Conservation (phyloP, 2,329 filamentous ascomycete genomes). For the Colletotrichum filicis region DNA sequence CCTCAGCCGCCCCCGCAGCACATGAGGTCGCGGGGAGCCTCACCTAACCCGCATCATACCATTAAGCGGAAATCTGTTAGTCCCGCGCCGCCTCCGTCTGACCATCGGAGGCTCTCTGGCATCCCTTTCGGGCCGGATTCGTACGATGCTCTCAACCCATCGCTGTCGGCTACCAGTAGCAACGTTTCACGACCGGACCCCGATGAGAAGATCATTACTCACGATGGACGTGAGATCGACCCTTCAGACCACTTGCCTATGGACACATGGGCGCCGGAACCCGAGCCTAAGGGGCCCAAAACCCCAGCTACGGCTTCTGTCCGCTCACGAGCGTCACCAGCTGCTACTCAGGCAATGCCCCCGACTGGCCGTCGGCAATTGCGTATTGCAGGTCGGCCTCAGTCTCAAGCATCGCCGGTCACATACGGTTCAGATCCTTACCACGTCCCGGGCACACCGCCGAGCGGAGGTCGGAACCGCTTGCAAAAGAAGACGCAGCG, state of each 20-base stretch:
- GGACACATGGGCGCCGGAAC: constrained; percentile 82
- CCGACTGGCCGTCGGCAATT: constrained; percentile 62
- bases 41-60: constrained; percentile 60
- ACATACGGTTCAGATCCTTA: constrained; percentile 44
- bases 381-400: constrained; percentile 61
- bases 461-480: constrained; percentile 62
- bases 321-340: constrained; percentile 55
- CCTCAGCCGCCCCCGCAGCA: constrained; percentile 44
- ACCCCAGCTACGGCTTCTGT: constrained; percentile 40
- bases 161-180: constrained; percentile 43
- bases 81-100: constrained; percentile 67
- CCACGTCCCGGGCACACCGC: constrained; percentile 44
- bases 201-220: constrained; percentile 77
- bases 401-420: constrained; percentile 53
- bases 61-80: constrained; percentile 80
- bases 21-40: constrained; percentile 54
- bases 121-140: constrained; percentile 81
- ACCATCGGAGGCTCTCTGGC: constrained; percentile 64
- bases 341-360: constrained; percentile 64
- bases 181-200: constrained; percentile 50
- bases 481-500: constrained; percentile 72
- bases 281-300: constrained; percentile 60
- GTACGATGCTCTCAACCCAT: constrained; percentile 78
- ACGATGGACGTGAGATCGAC: constrained; percentile 81
- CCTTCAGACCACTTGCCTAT: constrained; percentile 84